Evolutionary conservation across 2,329 filamentous ascomycete genomes (phyloP).

Genomic region (Fonsecaea monophora): DNA sequence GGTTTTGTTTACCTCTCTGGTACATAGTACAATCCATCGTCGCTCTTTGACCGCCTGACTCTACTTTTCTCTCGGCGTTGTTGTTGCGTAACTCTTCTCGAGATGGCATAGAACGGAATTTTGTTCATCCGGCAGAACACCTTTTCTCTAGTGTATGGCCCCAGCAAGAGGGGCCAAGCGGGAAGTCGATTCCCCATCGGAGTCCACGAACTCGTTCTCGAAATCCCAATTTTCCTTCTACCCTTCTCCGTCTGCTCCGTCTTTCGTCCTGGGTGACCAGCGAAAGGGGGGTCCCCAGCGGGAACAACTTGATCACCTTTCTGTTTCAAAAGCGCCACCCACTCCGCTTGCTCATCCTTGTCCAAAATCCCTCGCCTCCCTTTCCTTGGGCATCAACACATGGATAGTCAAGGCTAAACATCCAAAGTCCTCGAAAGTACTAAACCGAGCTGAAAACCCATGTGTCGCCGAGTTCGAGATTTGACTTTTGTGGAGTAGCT

Average conservation of each 20-base stretch:
- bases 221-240: not conserved
- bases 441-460: constrained; percentile 21
- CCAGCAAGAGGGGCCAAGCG: not conserved
- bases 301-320: not conserved
- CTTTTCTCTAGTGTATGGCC: not conserved
- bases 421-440: not conserved
- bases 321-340: not conserved
- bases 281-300: not conserved
- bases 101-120: not conserved
- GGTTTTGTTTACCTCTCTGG: not conserved
- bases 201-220: constrained; percentile 10
- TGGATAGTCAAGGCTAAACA: not conserved
- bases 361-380: not conserved
- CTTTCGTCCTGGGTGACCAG: not conserved
- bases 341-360: not conserved
- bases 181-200: constrained; percentile 5
- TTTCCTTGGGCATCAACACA: not conserved
- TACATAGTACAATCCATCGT: not conserved
- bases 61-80: not conserved
- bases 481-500: constrained; percentile 14
- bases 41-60: not conserved
- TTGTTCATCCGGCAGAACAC: constrained; percentile 3
- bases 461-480: constrained; percentile 15
- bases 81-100: not conserved
- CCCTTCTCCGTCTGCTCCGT: not conserved